These are phyloP conservation scores for Triadica sebifera DNA, from an alignment of 345 rosid species.

Conservation along the genomic window DNA sequence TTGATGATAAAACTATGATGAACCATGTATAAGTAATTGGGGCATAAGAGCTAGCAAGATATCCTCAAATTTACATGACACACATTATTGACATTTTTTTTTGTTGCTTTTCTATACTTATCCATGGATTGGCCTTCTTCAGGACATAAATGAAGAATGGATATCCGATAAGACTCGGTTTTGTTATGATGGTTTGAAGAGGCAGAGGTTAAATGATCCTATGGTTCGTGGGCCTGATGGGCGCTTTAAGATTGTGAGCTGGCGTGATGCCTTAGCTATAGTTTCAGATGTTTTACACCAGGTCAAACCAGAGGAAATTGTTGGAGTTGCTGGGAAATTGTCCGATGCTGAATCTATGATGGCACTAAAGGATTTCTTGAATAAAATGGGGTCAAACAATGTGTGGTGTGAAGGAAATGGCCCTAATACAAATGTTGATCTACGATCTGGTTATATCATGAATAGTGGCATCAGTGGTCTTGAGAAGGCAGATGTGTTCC, in stretches of 20 bases:
- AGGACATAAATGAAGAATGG: conserved; percentile 99
- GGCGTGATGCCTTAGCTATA: conserved; percentile 94
- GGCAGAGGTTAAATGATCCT: conserved; percentile 98
- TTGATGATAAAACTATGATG: neutral
- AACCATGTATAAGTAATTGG: neutral
- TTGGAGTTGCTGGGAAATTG: conserved; percentile 86
- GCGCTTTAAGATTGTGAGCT: conserved; percentile 79
- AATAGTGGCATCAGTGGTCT: conserved; percentile 83
- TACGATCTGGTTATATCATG: conserved; percentile 87
- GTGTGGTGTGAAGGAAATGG: conserved; percentile 95
- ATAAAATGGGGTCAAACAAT: conserved; percentile 93
- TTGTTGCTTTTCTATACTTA: conserved; percentile 6
- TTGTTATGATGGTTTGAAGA: conserved; percentile 92
- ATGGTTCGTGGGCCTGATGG: conserved; percentile 96
- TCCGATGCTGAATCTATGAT: conserved; percentile 99
- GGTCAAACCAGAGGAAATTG: conserved; percentile 78
- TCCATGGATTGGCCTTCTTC: conserved; percentile 27
- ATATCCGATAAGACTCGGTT: conserved; percentile 98
- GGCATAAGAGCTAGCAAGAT: neutral
- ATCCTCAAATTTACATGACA: neutral
- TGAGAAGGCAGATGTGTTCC: conserved; percentile 93
- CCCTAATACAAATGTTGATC: conserved; percentile 68
- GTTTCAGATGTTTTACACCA: conserved; percentile 80
- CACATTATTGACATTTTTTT: neutral
- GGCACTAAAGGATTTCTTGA: conserved; percentile 87